Base-by-base conservation (phyloP, 805 yeast genomes). In the Ogataea degrootiae region DNA sequence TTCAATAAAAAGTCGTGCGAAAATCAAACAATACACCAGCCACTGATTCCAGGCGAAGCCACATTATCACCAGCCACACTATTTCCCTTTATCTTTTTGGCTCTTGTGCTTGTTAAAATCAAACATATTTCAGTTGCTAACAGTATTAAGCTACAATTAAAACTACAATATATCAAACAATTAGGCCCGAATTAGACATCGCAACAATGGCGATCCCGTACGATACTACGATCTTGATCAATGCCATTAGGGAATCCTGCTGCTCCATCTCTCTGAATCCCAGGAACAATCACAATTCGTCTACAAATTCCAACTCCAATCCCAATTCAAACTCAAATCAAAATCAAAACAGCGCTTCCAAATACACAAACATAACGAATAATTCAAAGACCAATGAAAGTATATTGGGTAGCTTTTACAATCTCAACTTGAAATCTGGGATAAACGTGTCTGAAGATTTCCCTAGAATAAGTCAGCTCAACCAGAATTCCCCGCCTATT, bases 191-290 rank as follows among this genome's bases (percentile, higher is more conserved):
- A 26, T 26, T 26, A 9, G 9, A 26, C 12, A 26, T 26, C 31
- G 6, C 1, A 9, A 9, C 15, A 17, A 44, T 44, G 46, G 39
- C 46, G 3, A 19, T 37, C 7, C 41, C 43, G 12, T 44, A 39
- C 19, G 31, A 39, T 19, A 44, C 46, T 5, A 17, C 46, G 4
- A 35, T 44, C 8, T n/a, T 44, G 19, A 26, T 44, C 35, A 44
- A 44, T 17, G 43, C 39, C 17, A 35, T 44, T 6, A 14, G 46
- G 23, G 46, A 44, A 17, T 39, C 39, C n/a, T 44, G 42, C 21
- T n/a, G 39, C 8, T 5, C 37, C 12, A 39, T 44, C 4, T 26
- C 38, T 11, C 31, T 9, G 11, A 26, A 26, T 11, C 31, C 9
- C 31, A 9, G 31, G 11, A 26, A 26, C 31, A 26, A 9, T 11